Evolutionary conservation across 768 basidiomycete species (phyloP).

Genomic region (Lanmaoa pseudosensibilis): DNA sequence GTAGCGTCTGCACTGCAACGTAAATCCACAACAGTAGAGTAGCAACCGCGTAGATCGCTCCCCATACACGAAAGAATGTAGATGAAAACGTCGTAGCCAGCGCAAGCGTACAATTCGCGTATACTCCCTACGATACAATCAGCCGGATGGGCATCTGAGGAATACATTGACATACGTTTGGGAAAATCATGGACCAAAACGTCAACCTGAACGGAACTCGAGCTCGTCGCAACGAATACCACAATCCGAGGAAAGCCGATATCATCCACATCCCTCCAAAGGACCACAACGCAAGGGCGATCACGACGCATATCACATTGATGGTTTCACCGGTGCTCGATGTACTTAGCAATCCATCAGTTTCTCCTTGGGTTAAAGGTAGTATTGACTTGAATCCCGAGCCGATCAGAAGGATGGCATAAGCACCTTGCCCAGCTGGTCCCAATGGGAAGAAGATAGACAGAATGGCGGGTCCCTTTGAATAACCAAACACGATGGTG

Average conservation of each 20-base stretch:
- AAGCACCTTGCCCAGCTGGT: constrained; percentile 68
- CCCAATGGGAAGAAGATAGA: constrained; percentile 75
- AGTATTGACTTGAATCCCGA: constrained; percentile 42
- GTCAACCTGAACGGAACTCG: constrained; percentile 53
- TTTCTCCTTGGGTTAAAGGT: constrained; percentile 34
- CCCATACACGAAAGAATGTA: constrained; percentile 54
- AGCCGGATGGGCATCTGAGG: not conserved
- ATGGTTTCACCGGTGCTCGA: constrained; percentile 40
- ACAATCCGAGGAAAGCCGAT: constrained; percentile 52
- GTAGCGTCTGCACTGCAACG: constrained; percentile 45
- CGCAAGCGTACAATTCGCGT: constrained; percentile 60
- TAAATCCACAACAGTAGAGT: constrained; percentile 55
- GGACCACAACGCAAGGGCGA: constrained; percentile 58
- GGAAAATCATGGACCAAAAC: constrained; percentile 72
- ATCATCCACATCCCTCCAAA: constrained; percentile 63
- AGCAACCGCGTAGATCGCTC: constrained; percentile 51
- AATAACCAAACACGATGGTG: constrained; percentile 55
- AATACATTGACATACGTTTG: constrained; percentile 47
- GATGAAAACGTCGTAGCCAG: constrained; percentile 53
- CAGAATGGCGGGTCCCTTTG: constrained; percentile 47
- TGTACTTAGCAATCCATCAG: constrained; percentile 37
- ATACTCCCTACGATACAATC: constrained; percentile 49
- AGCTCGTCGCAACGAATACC: constrained; percentile 40
- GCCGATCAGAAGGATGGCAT: constrained; percentile 55
- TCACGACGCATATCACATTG: constrained; percentile 46